Conservation (phyloP, 2,329 filamentous ascomycete genomes). For the Microcyclospora tardicrescens region DNA sequence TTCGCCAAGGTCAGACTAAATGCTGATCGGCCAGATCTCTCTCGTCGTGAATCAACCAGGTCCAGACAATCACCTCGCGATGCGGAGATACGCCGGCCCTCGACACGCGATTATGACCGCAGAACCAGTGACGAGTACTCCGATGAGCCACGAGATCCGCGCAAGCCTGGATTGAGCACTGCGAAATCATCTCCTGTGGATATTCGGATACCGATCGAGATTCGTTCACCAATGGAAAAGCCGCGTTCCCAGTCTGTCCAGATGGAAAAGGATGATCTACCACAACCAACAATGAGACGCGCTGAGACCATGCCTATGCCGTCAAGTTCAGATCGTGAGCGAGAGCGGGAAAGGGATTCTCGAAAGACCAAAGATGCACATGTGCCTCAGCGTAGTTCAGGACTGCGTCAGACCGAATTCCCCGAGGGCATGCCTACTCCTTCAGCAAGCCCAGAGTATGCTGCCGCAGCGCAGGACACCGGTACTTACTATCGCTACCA, state of each 20-base stretch:
- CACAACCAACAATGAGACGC: constrained; percentile 26
- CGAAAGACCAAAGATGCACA: constrained; percentile 4
- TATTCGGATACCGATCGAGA: constrained; percentile 13
- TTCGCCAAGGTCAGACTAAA: no score
- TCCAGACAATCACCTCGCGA: constrained; percentile 10
- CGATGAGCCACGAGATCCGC: constrained; percentile 2
- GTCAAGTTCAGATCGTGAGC: constrained; percentile 1
- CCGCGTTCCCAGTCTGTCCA: constrained; percentile 18
- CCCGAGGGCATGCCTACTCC: constrained; percentile 16
- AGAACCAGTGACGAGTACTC: constrained; percentile 13
- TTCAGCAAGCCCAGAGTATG: constrained; percentile 14
- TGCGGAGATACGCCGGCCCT: constrained; percentile 9
- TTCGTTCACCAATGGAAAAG: constrained; percentile 5
- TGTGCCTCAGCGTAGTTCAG: constrained; percentile 10
- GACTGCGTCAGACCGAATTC: constrained; percentile 15
- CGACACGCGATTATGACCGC: constrained; percentile 13
- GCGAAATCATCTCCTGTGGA: constrained; percentile 22
- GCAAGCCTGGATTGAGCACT: constrained; percentile 25
- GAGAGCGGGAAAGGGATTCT: constrained; percentile 5
- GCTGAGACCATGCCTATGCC: constrained; percentile 30
- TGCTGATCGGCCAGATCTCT: no score
- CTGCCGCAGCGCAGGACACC: constrained; percentile 6
- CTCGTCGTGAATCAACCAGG: constrained; percentile 1
- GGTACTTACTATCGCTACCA: constrained; percentile 13
- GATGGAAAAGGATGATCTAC: constrained; percentile 15